Base-by-base conservation (phyloP, 139 green algal genomes). In the Chlamydomonas schloesseri region DNA sequence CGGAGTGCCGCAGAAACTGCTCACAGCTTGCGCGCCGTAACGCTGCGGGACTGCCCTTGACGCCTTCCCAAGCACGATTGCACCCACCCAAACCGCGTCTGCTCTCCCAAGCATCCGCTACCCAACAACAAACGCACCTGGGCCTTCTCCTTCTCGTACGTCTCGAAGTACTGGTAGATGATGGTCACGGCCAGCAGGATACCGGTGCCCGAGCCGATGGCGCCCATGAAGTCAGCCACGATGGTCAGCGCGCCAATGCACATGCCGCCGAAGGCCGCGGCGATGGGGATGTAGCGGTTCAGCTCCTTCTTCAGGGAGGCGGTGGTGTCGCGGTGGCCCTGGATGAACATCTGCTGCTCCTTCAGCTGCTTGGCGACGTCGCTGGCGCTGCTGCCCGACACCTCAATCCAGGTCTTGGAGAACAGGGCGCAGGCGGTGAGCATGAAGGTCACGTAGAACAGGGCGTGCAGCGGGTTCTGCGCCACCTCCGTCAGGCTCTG, bases 351-450 rank as follows among this genome's bases (percentile, higher is more conserved):
- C 91, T 98, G 93, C 95, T 99, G 96, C 88, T 99, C 96, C 88
- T 98, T 98, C 76, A 99, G 96, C 94, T 99, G 96, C 94, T 98
- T 98, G 46, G 98, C 98, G 8, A 99, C 98, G 83, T 99, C 98
- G 72, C 82, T 91, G 37, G 98, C 96, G 50, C 91, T 97, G 57
- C 96, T 97, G 55, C 98, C 98, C 0, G 95, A 98, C n/a, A 99
- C 97, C 93, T 99, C 98, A 85, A 99, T 99, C 98, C 98, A 99
- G 53, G 97, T 99, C 95, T 99, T 99, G 87, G 97, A 99, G 93
- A 99, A 99, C n/a, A 99, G 90, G 8, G 98, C 98, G 90, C 98
- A 99, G 23, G 97, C 97, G 21, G 95, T 92, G 55, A 99, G 95
- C 98, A 99, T 99, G 95, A 99, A 99, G 62, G 92, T 90, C 18